These are phyloP conservation scores for Fraxinus sp. DNA, from an alignment of 305 asterid species.

Conservation along the genomic window DNA sequence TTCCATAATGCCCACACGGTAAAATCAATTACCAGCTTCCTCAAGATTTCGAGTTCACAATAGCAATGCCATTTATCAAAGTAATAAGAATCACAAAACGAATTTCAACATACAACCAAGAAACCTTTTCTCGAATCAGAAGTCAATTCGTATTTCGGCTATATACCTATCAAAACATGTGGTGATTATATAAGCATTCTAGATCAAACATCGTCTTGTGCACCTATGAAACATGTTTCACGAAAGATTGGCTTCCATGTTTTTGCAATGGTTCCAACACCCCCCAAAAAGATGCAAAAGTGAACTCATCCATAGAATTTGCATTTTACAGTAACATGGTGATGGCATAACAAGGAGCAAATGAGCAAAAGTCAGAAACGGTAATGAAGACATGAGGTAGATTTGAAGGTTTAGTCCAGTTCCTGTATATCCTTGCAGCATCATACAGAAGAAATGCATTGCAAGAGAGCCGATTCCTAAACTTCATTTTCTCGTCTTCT, in stretches of 20 bases:
- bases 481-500: background rate
- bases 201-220: background rate
- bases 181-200: background rate
- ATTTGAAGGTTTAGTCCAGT: background rate
- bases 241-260: background rate
- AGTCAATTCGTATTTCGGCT: background rate
- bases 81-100: background rate
- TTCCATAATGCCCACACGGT: background rate
- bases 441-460: background rate
- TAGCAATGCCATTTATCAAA: background rate
- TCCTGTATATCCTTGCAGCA: background rate
- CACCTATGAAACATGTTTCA: background rate
- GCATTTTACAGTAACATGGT: slow-evolving; percentile 18
- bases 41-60: background rate
- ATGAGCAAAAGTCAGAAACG: background rate
- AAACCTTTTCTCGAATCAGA: background rate
- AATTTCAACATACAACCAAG: background rate
- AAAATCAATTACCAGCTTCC: background rate
- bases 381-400: background rate
- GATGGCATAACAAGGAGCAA: background rate
- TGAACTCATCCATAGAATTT: background rate
- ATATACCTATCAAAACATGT: background rate
- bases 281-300: background rate
- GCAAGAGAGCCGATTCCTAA: background rate
- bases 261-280: background rate